Evolutionary conservation across 1,284 basidiomycete species (phyloP).

Genomic region (Austroboletus sp.): DNA sequence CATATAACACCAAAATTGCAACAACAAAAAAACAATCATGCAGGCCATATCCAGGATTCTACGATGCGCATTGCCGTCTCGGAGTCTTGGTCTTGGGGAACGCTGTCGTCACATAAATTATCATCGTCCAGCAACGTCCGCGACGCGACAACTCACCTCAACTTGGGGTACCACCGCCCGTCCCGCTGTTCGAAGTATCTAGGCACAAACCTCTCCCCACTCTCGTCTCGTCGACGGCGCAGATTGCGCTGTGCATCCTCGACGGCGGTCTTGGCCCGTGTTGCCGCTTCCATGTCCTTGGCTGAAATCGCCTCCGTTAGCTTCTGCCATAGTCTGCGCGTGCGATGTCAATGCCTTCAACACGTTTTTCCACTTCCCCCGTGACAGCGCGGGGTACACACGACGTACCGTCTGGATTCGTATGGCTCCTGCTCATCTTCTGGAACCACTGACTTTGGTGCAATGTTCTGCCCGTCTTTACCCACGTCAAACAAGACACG

Average conservation of each 20-base stretch:
- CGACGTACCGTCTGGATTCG: slow-evolving; percentile 73
- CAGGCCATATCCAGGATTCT: slow-evolving; percentile 55
- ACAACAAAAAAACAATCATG: too few species aligned
- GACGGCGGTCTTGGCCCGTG: slow-evolving; percentile 81
- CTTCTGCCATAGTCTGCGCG: slow-evolving; percentile 69
- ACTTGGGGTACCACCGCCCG: slow-evolving; percentile 75
- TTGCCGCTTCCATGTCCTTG: slow-evolving; percentile 92
- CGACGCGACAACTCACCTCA: slow-evolving; percentile 49
- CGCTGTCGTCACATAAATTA: slow-evolving; percentile 35
- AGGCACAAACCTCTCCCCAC: slow-evolving; percentile 55
- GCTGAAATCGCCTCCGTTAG: slow-evolving; percentile 82
- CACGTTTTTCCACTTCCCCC: neutral
- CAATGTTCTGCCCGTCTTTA: slow-evolving; percentile 64
- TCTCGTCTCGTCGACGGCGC: slow-evolving; percentile 72
- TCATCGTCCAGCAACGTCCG: neutral
- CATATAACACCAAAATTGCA: too few species aligned
- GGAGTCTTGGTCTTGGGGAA: slow-evolving; percentile 55
- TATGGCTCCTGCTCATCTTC: slow-evolving; percentile 86
- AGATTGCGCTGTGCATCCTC: slow-evolving; percentile 89
- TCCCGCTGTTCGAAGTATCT: slow-evolving; percentile 79
- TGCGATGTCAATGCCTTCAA: too few species aligned
- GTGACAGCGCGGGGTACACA: neutral
- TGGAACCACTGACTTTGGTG: slow-evolving; percentile 77
- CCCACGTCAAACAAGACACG: slow-evolving; percentile 80
- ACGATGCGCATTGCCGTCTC: slow-evolving; percentile 55